Base-by-base conservation (phyloP, 2,329 filamentous ascomycete species). In the Penicillium crustosum region DNA sequence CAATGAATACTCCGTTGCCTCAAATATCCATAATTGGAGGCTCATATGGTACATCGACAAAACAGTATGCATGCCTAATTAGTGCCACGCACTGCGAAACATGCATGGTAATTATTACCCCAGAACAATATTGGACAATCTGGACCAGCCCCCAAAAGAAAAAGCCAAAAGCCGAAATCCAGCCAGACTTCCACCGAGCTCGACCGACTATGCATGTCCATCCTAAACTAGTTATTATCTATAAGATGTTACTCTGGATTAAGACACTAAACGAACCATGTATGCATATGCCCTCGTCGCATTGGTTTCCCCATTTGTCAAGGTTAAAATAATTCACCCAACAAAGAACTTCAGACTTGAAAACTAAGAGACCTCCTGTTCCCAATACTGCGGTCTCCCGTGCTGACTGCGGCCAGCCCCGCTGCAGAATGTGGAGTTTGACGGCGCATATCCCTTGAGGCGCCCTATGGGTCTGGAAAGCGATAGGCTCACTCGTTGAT, bases 341-440 rank as follows among this genome's bases (percentile, higher is more conserved):
- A n/a, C 21, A 9, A 23, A 48, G 21, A 23, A 23, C 9, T 23
- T 9, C 19, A 5, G n/a, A 45, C 12, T 4, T 36, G 8, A 21
- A 12, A 48, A 36, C 1, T 2, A 17, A 35, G 33, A 21, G n/a
- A 27, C 43, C 41, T 29, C 8, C 8, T 52, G 12, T 39, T 53
- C 49, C 54, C 54, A 57, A 43, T 36, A 23, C 42, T 33, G 35
- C 12, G 55, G 49, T 48, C 49, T 53, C 49, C 55, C 55, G 53
- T 42, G 49, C 49, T 41, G 48, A 56, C 39, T 45, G 49, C 55
- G 52, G 42, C n/a, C 42, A 49, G 33, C 54, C 42, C 54, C 33
- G 42, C 54, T 57, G 55, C 55, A 53, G 49, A 57, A 53, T 57
- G 55, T 57, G 55, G 55, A 57, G 55, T 52, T 53, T 38, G 31